A percentile compares a stretch with the other conserved stretches of the same genome.
These are phyloP conservation scores for Leptodermis oblonga DNA, from an alignment of 257 asterid species.

Conservation along the genomic window DNA sequence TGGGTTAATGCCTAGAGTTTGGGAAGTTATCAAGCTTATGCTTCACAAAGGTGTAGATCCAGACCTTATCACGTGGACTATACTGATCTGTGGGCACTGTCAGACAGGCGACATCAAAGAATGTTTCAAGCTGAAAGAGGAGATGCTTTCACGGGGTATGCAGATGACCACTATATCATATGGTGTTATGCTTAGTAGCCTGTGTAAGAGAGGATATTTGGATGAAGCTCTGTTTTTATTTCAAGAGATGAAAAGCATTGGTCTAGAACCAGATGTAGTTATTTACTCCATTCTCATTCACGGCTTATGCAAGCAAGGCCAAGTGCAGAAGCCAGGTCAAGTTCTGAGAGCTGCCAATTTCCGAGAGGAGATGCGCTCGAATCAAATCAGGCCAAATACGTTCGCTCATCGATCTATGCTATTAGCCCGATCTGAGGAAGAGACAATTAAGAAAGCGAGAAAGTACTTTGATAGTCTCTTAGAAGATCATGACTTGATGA, in stretches of 20 bases:
- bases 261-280: constrained; percentile 47
- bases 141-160: constrained; percentile 53
- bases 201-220: constrained; percentile 55
- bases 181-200: constrained; percentile 44
- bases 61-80: constrained; percentile 42
- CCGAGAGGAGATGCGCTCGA: constrained; percentile 41
- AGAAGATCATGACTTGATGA: constrained; percentile 26
- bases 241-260: constrained; percentile 41
- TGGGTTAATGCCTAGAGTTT: constrained; percentile 49
- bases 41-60: constrained; percentile 35
- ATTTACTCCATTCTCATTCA: constrained; percentile 58
- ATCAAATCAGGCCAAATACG: constrained; percentile 35
- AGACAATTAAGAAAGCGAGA: constrained; percentile 52
- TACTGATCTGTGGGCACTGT: constrained; percentile 58
- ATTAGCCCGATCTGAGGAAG: constrained; percentile 47
- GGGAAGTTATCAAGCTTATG: constrained; percentile 32
- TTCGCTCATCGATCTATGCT: constrained; percentile 45
- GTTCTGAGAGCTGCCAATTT: constrained; percentile 41
- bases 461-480: constrained; percentile 44
- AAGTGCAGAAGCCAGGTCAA: constrained; percentile 61
- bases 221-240: constrained; percentile 55
- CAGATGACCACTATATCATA: constrained; percentile 36
- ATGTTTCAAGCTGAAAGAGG: constrained; percentile 50
- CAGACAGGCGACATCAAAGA: constrained; percentile 43
- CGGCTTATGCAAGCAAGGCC: constrained; percentile 72